Evolutionary conservation across 2,329 filamentous ascomycete species (phyloP).

Genomic region (Calonectria hongkongensis): DNA sequence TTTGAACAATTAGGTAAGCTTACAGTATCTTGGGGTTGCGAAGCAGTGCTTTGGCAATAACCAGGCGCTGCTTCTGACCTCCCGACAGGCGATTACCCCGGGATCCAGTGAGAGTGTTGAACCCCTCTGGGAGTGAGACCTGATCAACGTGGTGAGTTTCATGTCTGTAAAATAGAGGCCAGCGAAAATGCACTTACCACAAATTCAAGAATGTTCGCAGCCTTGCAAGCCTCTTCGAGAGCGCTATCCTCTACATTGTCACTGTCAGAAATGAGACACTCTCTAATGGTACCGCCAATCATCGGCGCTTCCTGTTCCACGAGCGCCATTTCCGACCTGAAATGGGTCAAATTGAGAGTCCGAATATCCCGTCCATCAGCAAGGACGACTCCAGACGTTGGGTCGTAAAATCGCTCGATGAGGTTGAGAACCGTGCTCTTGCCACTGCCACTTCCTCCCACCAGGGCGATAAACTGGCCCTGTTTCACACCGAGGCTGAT

Average conservation of each 20-base stretch:
- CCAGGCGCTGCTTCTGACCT: slow-evolving; percentile 30
- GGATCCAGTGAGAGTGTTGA: slow-evolving; percentile 25
- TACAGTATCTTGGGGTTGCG: slow-evolving; percentile 30
- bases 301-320: slow-evolving; percentile 29
- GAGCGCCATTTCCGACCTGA: slow-evolving; percentile 24
- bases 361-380: slow-evolving; percentile 8
- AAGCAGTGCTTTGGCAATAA: slow-evolving; percentile 26
- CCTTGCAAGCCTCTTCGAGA: slow-evolving; percentile 25
- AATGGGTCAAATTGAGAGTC: not conserved
- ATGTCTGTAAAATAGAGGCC: not conserved
- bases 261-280: slow-evolving; percentile 18
- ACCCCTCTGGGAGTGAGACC: slow-evolving; percentile 28
- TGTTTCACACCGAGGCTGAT: not conserved
- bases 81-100: slow-evolving; percentile 24
- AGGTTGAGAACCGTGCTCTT: slow-evolving; percentile 24
- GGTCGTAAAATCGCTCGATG: slow-evolving; percentile 15
- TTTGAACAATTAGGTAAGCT: not conserved
- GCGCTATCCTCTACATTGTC: not conserved
- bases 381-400: not conserved
- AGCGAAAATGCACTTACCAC: not conserved
- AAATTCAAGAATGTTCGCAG: slow-evolving; percentile 29
- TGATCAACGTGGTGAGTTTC: slow-evolving; percentile 1
- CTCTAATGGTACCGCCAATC: slow-evolving; percentile 13
- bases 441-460: slow-evolving; percentile 18
- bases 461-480: slow-evolving; percentile 9